Percentiles rank a stretch among this genome's conserved stretches.
Evolutionary conservation across 2,329 filamentous ascomycete species (phyloP).

Genomic region (Aspergillus ustus): DNA sequence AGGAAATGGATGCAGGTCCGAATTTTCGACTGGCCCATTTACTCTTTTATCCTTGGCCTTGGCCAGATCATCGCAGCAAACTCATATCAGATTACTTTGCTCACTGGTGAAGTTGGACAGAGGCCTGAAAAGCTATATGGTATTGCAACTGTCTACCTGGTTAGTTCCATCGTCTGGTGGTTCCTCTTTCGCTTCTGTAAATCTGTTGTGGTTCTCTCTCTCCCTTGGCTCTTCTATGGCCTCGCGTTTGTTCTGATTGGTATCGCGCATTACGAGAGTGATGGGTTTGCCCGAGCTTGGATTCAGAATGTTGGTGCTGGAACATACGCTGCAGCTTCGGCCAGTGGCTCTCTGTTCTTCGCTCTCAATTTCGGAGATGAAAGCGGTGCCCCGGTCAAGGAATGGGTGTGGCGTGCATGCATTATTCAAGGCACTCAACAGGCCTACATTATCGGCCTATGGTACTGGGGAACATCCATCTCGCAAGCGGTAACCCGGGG

Average conservation of each 20-base stretch:
- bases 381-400: conserved; percentile 64
- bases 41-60: conserved; percentile 64
- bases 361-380: conserved; percentile 70
- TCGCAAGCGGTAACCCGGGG: conserved; percentile 51
- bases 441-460: conserved; percentile 66
- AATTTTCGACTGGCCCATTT: conserved; percentile 67
- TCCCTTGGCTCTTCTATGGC: conserved; percentile 68
- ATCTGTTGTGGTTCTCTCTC: conserved; percentile 61
- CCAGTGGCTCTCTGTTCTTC: conserved; percentile 68
- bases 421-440: conserved; percentile 70
- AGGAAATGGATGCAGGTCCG: conserved; percentile 61
- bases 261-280: conserved; percentile 59
- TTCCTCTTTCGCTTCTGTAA: conserved; percentile 62
- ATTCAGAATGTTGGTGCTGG: conserved; percentile 66
- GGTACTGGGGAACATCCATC: conserved; percentile 68
- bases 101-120: conserved; percentile 66
- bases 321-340: conserved; percentile 65
- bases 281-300: conserved; percentile 51
- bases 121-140: conserved; percentile 63
- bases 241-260: conserved; percentile 68
- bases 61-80: conserved; percentile 69
- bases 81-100: conserved; percentile 70
- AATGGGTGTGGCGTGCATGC: conserved; percentile 71
- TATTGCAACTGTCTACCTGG: conserved; percentile 63
- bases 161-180: conserved; percentile 67